Evolutionary conservation across 2,329 filamentous ascomycete genomes (phyloP), one percentile per base, ranked within the genome.

Genomic region (Phialocephala sp.): DNA sequence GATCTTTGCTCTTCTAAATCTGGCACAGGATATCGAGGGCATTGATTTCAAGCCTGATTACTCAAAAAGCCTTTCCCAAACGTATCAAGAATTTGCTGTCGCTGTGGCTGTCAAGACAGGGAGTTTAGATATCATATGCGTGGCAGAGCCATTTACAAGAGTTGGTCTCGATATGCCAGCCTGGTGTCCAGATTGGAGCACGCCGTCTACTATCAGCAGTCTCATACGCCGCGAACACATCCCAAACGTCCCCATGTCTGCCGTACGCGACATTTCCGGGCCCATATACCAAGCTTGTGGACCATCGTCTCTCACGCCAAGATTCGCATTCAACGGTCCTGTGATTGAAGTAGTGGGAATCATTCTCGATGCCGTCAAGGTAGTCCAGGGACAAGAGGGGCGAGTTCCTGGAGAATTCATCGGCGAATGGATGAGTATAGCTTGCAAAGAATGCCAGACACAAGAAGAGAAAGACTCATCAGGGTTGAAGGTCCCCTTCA

Each of bases 111-210:
- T n/a, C 4, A 57, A 67, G n/a, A 59, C 39, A 11, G 22, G 39
- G 8, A 62, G 62, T 22, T 35, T 62, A 18, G 62, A 67, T 45
- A 62, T 67, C 15, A 64, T 64, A 9, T 67, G 65, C 57, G 62
- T 43, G 14, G 52, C 62, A 14, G 65, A 67, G 43, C 32, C 47
- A 22, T 32, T 37, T 9, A 14, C n/a, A n/a, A 11, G 35, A 20
- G 20, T n/a, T 24, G 54, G 43, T 9, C 47, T 67, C 15, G 27
- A 55, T 2, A 22, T 62, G 2, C 65, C 65, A 9, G 55, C 62
- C 2, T 64, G 65, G 64, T 54, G 36, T 18, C 54, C 65, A 39
- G 65, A 67, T 58, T 67, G 65, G 65, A 67, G 41, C 55, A 64
- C 37, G 12, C 62, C 61, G 18, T 35, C 61, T 37, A 62, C 27